Evolutionary conservation across 1,139 yeast genomes (phyloP), one percentile per base, ranked within the genome.

Genomic region (Protomyces gravidus): DNA sequence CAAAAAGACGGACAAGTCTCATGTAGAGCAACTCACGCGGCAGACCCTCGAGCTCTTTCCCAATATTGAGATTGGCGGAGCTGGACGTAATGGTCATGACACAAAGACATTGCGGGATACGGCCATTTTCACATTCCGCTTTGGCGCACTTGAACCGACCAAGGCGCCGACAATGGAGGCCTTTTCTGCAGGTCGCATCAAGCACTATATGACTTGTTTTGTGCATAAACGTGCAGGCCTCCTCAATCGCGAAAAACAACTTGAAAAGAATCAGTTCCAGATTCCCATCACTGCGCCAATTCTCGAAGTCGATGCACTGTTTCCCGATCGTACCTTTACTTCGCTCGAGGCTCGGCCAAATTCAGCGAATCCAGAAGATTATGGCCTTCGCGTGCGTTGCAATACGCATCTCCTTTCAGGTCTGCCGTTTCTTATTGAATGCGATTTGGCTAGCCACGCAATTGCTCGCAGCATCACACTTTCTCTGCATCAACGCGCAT

Each of bases 51-150:
- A 53, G 19, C 51, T 53, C 21, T 53, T 53, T 25, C 58, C 58
- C 5, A 53, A 53, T 17, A 15, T 52, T 21, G 39, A 28, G 7
- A 17, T 46, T 13, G 58, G 45, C 7, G 51, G 40, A 11, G 39
- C 28, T 5, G 32, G 47, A 3, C 50, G 58, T 13, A 23, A 53
- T 17, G 58, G 58, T 11, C 58, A 53, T 25, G 58, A 53, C 17
- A 50, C 47, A 17, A 46, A 39, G 47, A 39, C 48, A 6, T 45
- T 53, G 39, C 23, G 30, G 47, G 40, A 50, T 13, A 45, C 47
- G 45, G 58, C 46, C 58, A 53, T 53, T 46, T 53, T 53, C 46
- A 23, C 58, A 17, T 53, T 53, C 46, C 47, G 51, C 28, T 53
- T 53, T 25, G 42, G 5, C 3, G 42, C 42, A 11, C 47, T 42